Conservation (phyloP, 2,329 filamentous ascomycete genomes). For the Hypoxylon sp. region DNA sequence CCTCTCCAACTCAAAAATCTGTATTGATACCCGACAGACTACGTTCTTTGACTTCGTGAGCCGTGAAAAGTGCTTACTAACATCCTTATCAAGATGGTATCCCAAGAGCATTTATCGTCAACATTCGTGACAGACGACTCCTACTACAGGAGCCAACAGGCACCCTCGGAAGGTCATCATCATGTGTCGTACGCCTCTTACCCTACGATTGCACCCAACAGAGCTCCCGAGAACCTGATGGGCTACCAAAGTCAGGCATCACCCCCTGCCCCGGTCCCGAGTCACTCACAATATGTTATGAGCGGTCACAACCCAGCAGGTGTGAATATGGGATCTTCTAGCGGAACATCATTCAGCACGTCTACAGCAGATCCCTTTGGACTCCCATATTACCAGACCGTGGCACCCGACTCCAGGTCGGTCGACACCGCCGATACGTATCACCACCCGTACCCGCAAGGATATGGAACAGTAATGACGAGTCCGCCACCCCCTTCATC, state of each 20-base stretch:
- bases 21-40: conserved; percentile 14
- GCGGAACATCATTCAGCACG: conserved; percentile 44
- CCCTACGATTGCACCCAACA: conserved; percentile 34
- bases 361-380: conserved; percentile 48
- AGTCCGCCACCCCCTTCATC: conserved; percentile 47
- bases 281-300: conserved; percentile 43
- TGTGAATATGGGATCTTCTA: conserved; percentile 47
- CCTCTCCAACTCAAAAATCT: conserved; percentile 13
- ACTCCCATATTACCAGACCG: conserved; percentile 46
- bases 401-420: conserved; percentile 46
- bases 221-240: conserved; percentile 43
- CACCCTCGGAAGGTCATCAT: conserved; percentile 45
- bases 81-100: conserved; percentile 45
- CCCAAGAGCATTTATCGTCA: conserved; percentile 47
- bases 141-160: conserved; percentile 46
- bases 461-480: conserved; percentile 43
- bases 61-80: conserved; percentile 35
- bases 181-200: conserved; percentile 47
- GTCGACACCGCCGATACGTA: conserved; percentile 46
- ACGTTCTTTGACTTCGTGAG: conserved; percentile 2
- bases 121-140: conserved; percentile 47
- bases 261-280: conserved; percentile 45
- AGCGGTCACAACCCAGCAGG: conserved; percentile 47
- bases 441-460: conserved; percentile 48
- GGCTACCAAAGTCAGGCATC: conserved; percentile 47